A percentile compares a stretch with the other conserved stretches of the same genome.
phyloP scores from a whole-genome alignment of 2,329 filamentous ascomycete species.

The Pseudogymnoascus sp. region DNA sequence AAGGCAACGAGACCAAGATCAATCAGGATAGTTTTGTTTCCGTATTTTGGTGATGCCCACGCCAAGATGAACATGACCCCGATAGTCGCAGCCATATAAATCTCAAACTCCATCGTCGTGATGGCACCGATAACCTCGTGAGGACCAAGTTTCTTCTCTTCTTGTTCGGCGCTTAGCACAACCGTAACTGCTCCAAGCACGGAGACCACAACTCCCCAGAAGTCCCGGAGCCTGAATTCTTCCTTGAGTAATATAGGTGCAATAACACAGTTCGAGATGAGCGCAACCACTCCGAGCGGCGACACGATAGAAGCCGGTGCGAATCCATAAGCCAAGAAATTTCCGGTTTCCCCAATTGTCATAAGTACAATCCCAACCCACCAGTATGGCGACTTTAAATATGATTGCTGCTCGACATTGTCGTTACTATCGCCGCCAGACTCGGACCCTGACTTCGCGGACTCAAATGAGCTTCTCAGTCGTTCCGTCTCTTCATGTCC shows the following conservation, averaged over 20 bases:
- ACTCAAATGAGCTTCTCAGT: constrained; percentile 42
- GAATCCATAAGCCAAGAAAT: constrained; percentile 96
- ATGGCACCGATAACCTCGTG: constrained; percentile 87
- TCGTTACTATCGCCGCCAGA: constrained; percentile 27
- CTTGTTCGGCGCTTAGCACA: constrained; percentile 79
- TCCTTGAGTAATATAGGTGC: constrained; percentile 92
- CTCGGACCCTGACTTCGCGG: constrained; percentile 29
- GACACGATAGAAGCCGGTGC: constrained; percentile 96
- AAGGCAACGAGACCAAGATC: constrained; percentile 88
- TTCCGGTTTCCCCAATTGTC: constrained; percentile 85
- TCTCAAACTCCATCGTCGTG: constrained; percentile 78
- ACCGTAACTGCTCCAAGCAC: constrained; percentile 84
- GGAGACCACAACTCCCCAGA: constrained; percentile 79
- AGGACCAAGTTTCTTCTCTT: constrained; percentile 84
- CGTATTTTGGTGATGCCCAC: constrained; percentile 75
- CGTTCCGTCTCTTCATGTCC: constrained; percentile 40
- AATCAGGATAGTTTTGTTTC: constrained; percentile 78
- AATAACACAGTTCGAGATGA: constrained; percentile 95
- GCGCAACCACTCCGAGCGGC: constrained; percentile 88
- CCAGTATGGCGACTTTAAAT: constrained; percentile 90
- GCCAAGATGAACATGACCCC: constrained; percentile 67
- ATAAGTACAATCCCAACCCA: constrained; percentile 92
- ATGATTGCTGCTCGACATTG: constrained; percentile 39
- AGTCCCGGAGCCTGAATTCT: constrained; percentile 73
- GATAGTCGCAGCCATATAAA: constrained; percentile 73